These are phyloP conservation scores for Heteromeles arbutifolia DNA, from an alignment of 306 rosid species.

Conservation along the genomic window DNA sequence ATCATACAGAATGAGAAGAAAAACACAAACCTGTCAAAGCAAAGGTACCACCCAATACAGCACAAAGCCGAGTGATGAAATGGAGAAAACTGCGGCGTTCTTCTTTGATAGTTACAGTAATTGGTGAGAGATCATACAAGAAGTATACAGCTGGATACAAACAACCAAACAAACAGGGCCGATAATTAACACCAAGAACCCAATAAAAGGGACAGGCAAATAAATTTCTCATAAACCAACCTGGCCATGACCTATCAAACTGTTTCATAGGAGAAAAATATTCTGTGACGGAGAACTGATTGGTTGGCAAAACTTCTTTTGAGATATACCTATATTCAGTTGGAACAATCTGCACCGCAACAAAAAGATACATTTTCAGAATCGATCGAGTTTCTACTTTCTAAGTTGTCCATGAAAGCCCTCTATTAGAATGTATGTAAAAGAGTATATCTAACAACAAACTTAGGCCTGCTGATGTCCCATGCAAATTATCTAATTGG, in stretches of 20 bases:
- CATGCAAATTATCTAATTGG: background rate
- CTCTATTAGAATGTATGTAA: background rate
- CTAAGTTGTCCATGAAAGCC: background rate
- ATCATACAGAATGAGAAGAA: background rate
- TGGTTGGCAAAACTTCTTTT: conserved; percentile 86
- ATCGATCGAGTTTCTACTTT: background rate
- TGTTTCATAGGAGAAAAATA: conserved; percentile 80
- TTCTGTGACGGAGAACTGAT: conserved; percentile 96
- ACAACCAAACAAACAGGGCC: conserved; percentile 3
- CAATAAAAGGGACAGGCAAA: background rate
- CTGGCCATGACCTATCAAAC: conserved; percentile 88
- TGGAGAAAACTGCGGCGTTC: conserved; percentile 97
- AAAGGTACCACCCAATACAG: conserved; percentile 93
- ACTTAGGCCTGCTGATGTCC: background rate
- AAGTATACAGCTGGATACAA: conserved; percentile 85
- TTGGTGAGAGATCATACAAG: conserved; percentile 95
- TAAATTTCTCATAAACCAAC: conserved; percentile 31
- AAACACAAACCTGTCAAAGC: conserved; percentile 75
- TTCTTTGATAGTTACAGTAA: conserved; percentile 92
- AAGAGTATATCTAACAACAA: background rate
- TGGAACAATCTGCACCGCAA: conserved; percentile 77
- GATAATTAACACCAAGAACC: conserved; percentile 15
- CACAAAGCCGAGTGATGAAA: conserved; percentile 92
- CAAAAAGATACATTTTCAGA: background rate
- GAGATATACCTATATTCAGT: conserved; percentile 84